A percentile compares a stretch with the other conserved stretches of the same genome.
These are phyloP conservation scores for Coemansia sp. DNA, from an alignment of 192 early-diverging fungal genomes.

Conservation along the genomic window DNA sequence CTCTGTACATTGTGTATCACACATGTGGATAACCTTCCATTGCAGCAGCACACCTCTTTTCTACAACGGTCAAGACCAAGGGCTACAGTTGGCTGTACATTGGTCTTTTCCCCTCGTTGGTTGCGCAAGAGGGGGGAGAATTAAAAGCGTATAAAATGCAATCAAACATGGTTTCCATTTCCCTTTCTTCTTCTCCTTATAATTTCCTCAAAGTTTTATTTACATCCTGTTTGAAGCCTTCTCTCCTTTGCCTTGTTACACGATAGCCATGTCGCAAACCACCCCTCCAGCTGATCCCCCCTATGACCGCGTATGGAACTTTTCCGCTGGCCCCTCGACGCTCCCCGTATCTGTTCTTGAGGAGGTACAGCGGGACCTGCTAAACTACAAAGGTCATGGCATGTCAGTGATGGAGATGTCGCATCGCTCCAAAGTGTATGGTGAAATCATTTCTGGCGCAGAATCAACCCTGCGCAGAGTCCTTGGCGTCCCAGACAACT, in stretches of 20 bases:
- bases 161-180: conserved; percentile 8
- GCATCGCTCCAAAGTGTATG: conserved; percentile 86
- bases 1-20: no score
- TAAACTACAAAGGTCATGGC: conserved; percentile 79
- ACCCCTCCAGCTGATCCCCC: conserved; percentile 18
- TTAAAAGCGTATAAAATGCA: no score
- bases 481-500: conserved; percentile 84
- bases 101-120: no score
- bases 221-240: neutral
- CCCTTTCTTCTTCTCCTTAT: conserved; percentile 1
- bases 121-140: no score
- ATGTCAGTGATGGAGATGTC: conserved; percentile 96
- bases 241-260: neutral
- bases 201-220: neutral
- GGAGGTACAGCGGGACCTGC: conserved; percentile 78
- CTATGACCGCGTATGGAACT: conserved; percentile 65
- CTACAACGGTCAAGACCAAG: no score
- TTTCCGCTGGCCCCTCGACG: conserved; percentile 89
- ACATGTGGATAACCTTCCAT: no score
- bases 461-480: conserved; percentile 70
- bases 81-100: no score
- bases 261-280: conserved; percentile 15
- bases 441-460: conserved; percentile 69
- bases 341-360: conserved; percentile 83
- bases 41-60: no score